Conservation (phyloP, 331 rosid genomes). For the Stylosanthes scabra region DNA sequence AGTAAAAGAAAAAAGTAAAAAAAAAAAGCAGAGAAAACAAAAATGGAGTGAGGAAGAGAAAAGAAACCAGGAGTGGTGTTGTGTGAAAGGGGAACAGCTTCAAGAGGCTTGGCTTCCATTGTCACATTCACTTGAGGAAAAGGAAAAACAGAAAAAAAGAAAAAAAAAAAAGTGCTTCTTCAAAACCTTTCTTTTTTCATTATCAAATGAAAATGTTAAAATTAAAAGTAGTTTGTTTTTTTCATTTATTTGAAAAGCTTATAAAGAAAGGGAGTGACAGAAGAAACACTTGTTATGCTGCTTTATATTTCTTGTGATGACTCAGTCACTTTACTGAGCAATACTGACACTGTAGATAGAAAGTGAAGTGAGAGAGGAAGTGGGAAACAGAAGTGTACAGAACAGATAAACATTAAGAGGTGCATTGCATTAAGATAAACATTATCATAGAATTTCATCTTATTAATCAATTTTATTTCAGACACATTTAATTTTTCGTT, state of each 20-base stretch:
- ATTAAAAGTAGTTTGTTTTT: neutral
- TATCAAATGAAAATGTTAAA: neutral
- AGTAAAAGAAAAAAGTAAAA: neutral
- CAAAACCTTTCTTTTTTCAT: neutral
- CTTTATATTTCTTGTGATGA: neutral
- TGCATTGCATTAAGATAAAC: no score
- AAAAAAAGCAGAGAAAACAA: conserved; percentile 2
- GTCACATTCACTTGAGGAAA: conserved; percentile 43
- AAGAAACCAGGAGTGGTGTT: conserved; percentile 47
- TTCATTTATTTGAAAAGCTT: conserved; percentile 1
- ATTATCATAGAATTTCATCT: neutral
- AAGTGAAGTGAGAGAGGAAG: neutral
- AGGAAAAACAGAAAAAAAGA: no score
- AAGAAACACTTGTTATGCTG: neutral
- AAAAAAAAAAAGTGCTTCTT: no score
- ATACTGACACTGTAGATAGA: neutral
- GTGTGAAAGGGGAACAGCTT: conserved; percentile 44
- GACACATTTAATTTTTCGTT: no score
- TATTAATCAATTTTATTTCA: no score
- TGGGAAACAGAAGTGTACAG: no score
- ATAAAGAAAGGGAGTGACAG: neutral
- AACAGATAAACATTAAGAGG: neutral
- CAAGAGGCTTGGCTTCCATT: conserved; percentile 54
- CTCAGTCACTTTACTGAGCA: neutral
- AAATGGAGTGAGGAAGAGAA: conserved; percentile 45